phyloP scores from a whole-genome alignment of 192 early-diverging fungal species.

The Mortierella claussenii region DNA sequence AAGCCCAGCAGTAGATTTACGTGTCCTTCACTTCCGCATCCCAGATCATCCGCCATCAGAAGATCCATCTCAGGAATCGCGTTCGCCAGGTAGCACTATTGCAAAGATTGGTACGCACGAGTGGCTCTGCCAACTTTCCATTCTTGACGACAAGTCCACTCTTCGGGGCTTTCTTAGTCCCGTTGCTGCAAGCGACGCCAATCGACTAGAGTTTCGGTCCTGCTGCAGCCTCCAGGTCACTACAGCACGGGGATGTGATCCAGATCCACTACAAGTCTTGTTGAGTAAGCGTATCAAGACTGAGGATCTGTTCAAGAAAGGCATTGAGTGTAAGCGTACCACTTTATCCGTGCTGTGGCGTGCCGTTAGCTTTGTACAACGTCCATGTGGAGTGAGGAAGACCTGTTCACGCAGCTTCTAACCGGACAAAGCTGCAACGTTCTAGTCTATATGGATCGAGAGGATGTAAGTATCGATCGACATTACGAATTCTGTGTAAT shows the following conservation, averaged over 20 bases:
- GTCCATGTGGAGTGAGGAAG: background rate
- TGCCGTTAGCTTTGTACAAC: background rate
- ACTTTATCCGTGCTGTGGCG: background rate
- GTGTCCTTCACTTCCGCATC: constrained; percentile 30
- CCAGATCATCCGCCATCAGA: background rate
- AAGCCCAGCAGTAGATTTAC: constrained; percentile 6
- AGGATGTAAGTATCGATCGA: constrained; percentile 9
- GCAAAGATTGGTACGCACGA: constrained; percentile 9
- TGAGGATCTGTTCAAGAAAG: constrained; percentile 19
- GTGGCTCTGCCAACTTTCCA: constrained; percentile 37
- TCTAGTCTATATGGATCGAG: constrained; percentile 23
- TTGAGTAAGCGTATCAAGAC: constrained; percentile 16
- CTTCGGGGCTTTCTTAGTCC: constrained; percentile 8
- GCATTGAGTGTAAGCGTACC: constrained; percentile 22
- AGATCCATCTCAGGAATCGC: background rate
- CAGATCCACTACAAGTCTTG: background rate
- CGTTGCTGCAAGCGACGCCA: background rate
- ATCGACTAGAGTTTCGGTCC: background rate
- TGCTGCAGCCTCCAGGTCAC: constrained; percentile 31
- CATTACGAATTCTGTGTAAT: constrained; percentile 28
- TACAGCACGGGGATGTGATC: background rate
- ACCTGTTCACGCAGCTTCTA: too few relatives aligned
- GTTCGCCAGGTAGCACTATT: background rate
- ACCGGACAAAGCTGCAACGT: background rate
- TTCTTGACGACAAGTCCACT: constrained; percentile 19